phyloP scores from a whole-genome alignment of 305 asterid species.

The Fraxinus sp. region DNA sequence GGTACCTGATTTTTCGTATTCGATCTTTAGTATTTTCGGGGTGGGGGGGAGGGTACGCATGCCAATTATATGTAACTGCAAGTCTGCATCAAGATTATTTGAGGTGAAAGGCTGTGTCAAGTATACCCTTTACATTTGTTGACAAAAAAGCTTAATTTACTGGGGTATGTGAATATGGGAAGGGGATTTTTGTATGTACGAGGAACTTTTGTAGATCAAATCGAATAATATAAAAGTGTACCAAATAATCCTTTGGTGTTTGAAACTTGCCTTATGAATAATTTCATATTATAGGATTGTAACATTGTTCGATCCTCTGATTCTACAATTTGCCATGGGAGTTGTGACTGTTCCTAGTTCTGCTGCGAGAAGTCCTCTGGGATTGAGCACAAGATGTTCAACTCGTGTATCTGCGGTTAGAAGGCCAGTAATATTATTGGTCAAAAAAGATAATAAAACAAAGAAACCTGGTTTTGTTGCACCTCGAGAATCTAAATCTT shows the following conservation, averaged over 20 bases:
- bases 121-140: neutral
- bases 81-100: neutral
- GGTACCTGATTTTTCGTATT: conserved; percentile 22
- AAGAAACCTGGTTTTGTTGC: conserved; percentile 48
- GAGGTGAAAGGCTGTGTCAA: neutral
- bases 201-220: neutral
- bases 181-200: neutral
- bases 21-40: neutral
- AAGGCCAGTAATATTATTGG: conserved; percentile 50
- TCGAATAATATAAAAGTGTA: neutral
- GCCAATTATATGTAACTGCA: neutral
- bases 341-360: conserved; percentile 82
- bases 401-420: conserved; percentile 38
- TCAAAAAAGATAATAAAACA: conserved; percentile 46
- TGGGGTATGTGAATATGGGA: neutral
- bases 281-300: conserved; percentile 12
- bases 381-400: conserved; percentile 48
- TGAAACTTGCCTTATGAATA: neutral
- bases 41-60: neutral
- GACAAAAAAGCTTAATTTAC: neutral
- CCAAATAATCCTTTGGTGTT: neutral
- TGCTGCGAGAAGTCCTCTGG: conserved; percentile 58
- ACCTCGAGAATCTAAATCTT: conserved; percentile 52
- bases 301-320: conserved; percentile 4
- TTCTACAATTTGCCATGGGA: conserved; percentile 58